phyloP scores from a whole-genome alignment of 192 early-diverging fungal genomes.

The Linnemannia hyalina region DNA sequence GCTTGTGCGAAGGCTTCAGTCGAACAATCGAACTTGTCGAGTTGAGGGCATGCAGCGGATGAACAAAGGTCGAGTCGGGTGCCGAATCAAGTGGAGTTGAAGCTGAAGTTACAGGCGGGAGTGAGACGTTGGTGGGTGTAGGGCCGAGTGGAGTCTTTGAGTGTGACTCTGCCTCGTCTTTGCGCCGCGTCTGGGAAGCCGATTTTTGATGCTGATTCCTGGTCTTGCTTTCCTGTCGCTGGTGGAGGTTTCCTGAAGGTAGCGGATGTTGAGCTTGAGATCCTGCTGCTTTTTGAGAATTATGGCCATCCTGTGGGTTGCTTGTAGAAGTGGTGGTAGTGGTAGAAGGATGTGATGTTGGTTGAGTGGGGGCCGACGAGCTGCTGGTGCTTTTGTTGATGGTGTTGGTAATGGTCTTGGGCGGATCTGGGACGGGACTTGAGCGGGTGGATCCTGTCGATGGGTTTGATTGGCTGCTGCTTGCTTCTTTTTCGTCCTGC shows the following conservation, averaged over 20 bases:
- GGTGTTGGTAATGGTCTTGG: neutral
- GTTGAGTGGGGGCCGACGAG: neutral
- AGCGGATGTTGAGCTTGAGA: neutral
- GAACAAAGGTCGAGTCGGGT: conserved; percentile 9
- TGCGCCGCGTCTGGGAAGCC: neutral
- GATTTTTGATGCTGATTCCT: neutral
- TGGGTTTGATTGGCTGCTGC: neutral
- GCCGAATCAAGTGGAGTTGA: neutral
- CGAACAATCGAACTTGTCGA: conserved; percentile 49
- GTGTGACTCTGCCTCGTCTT: neutral
- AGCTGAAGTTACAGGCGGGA: neutral
- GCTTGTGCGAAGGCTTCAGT: conserved; percentile 33
- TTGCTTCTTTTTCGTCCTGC: neutral
- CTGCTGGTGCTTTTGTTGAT: neutral
- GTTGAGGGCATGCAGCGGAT: conserved; percentile 46
- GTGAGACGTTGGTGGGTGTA: neutral
- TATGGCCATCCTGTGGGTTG: neutral
- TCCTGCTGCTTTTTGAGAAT: neutral
- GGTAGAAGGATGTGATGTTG: neutral
- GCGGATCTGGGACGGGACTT: neutral
- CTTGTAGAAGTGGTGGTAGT: neutral
- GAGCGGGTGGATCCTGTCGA: neutral
- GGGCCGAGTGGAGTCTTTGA: neutral
- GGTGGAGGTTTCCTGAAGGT: neutral
- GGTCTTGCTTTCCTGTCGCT: neutral